Evolutionary conservation across 2,329 filamentous ascomycete species (phyloP), one percentile per base, ranked within the genome.

Genomic region (Dactylellina cionopaga): DNA sequence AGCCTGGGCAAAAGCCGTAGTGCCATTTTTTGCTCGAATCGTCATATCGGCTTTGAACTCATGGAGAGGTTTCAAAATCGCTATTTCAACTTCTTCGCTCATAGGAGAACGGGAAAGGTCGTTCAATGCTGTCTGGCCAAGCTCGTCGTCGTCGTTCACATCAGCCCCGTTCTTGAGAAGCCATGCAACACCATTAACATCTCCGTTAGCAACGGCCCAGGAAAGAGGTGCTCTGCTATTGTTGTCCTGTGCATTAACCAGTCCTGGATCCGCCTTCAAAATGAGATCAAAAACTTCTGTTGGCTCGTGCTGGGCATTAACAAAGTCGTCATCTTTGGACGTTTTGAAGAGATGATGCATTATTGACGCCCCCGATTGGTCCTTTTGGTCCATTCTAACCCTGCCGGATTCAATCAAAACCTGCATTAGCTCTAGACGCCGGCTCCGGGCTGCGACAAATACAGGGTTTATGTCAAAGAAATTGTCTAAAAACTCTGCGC

Each of bases 101-200:
- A n/a, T n/a, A n/a, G n/a, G n/a, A n/a, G n/a, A n/a, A n/a, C n/a
- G n/a, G n/a, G n/a, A 54, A 27, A 60, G 37, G 10, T 10, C 22
- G 37, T 49, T 24, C 11, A 60, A 11, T 1, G 27, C 55, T 9
- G 55, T 60, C 9, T 39, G 25, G 6, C 55, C 55, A 17, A 47
- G 31, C 17, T 60, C 41, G 41, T 60, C 55, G 11, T 47, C 55
- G 17, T 60, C 55, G 2, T 60, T 19, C 2, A 60, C 19, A 29
- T 60, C 41, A 19, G 55, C 55, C 2, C 29, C 39, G 5, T 47
- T 17, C 15, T 46, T 17, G 1, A 62, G 31, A n/a, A 49, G 25
- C 19, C 9, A n/a, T 10, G 9, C 15, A 3, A 49, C 44, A 13
- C 11, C 44, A 11, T 49, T 24, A 3, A n/a, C 11, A 27, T 25